Evolutionary conservation across 352 stramenopile genomes (phyloP), one percentile per base, ranked within the genome.

Genomic region (Phytophthora multivora): DNA sequence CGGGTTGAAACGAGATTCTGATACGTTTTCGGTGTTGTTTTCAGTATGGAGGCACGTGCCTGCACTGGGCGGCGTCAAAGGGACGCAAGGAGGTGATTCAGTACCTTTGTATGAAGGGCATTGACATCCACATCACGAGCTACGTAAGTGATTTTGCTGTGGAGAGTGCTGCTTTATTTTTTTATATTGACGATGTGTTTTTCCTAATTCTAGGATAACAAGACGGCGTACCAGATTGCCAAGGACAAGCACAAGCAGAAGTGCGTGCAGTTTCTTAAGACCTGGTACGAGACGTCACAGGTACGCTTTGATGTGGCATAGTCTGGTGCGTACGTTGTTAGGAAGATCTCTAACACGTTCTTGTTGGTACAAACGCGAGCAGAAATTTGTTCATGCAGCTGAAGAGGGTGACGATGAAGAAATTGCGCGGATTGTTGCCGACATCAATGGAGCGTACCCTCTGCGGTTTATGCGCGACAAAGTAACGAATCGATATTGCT

Each of bases 201-300:
- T 33, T 33, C 4, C 13, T 33, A 5, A 13, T 33, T 42, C 21
- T 50, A 95, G 87, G 87, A 96, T 55, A 96, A 96, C 66, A 93
- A 92, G 59, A 96, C 84, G 40, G 87, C 87, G 48, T 96, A 93
- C 43, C 87, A 96, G 51, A 74, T 96, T 30, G 87, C 87, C 16
- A 96, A 94, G 56, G 87, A 96, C 67, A 96, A 94, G 55, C 86
- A 96, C 65, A 94, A 93, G 72, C 83, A 88, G 45, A 88, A 90
- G 45, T 93, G 83, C 28, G 86, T 94, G 46, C 85, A 94, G 62
- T 94, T 93, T 59, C 59, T 96, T 13, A 91, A 93, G 73, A 89
- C 50, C 51, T 96, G 87, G 87, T 94, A 93, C 74, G 87, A 96
- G 65, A 93, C 81, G 3, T 91, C 87, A 26, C 84, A 95, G 82